These are phyloP conservation scores for Endoconidiophora laricicola DNA, from an alignment of 2,329 filamentous ascomycete species.

Conservation along the genomic window DNA sequence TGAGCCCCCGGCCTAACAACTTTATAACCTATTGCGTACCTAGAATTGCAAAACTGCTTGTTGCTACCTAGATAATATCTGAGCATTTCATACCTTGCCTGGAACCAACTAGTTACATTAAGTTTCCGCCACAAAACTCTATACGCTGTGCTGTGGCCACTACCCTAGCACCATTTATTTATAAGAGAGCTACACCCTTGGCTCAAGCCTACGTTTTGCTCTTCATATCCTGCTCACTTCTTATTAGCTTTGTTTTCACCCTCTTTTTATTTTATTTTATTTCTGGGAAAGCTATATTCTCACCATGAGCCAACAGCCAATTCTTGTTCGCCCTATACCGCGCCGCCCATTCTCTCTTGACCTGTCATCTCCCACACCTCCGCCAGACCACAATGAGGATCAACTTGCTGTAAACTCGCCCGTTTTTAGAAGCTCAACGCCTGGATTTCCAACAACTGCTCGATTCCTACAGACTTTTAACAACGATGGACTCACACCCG, in stretches of 20 bases:
- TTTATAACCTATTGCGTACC: too few species aligned
- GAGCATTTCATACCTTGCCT: too few species aligned
- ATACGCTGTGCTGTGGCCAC: too few species aligned
- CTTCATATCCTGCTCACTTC: too few species aligned
- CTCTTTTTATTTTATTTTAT: neutral
- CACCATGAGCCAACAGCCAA: conserved; percentile 23
- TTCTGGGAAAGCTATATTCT: too few species aligned
- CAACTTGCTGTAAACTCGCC: conserved; percentile 16
- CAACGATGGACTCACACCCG: conserved; percentile 21
- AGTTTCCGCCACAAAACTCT: too few species aligned
- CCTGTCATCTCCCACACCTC: conserved; percentile 29
- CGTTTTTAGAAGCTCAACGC: conserved; percentile 15
- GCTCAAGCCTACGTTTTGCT: too few species aligned
- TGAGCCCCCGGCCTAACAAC: neutral
- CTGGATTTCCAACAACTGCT: conserved; percentile 2
- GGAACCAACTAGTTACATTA: too few species aligned
- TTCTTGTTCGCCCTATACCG: conserved; percentile 50
- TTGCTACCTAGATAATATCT: too few species aligned
- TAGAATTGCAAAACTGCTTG: too few species aligned
- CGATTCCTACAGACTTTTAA: conserved; percentile 10
- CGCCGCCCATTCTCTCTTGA: conserved; percentile 53
- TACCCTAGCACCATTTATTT: too few species aligned
- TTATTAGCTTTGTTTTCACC: neutral
- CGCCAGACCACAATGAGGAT: conserved; percentile 21
- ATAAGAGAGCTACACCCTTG: too few species aligned